A percentile compares a stretch with the other conserved stretches of the same genome.
phyloP scores from a whole-genome alignment of 345 rosid species.

The Bruguiera parviflora region DNA sequence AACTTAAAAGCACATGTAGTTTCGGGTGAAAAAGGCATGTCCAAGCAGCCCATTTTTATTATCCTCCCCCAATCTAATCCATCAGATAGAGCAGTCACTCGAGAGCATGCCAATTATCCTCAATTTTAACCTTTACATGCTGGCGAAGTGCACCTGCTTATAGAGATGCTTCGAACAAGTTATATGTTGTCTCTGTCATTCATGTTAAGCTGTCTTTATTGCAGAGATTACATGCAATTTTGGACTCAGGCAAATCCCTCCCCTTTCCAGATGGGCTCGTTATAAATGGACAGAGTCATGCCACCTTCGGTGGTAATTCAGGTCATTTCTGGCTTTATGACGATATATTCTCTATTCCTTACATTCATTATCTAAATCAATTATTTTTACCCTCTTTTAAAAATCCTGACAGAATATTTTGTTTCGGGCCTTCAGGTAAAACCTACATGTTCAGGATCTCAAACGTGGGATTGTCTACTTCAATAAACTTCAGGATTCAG shows the following conservation, averaged over 20 bases:
- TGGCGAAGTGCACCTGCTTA: too few relatives aligned
- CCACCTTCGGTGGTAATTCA: constrained; percentile 35
- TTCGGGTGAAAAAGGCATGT: too few relatives aligned
- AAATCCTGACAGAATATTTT: background rate
- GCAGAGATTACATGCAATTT: constrained; percentile 45
- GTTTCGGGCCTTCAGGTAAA: constrained; percentile 51
- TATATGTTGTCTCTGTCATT: background rate
- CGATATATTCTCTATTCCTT: background rate
- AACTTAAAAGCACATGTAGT: too few relatives aligned
- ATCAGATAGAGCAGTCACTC: too few relatives aligned
- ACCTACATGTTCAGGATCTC: constrained; percentile 83
- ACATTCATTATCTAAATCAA: background rate
- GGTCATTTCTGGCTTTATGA: constrained; percentile 13
- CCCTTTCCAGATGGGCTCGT: constrained; percentile 52
- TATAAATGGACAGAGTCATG: constrained; percentile 37
- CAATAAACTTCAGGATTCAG: constrained; percentile 83
- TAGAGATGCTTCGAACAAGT: background rate
- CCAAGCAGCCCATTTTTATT: too few relatives aligned
- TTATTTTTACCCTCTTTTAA: background rate
- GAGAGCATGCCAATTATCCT: too few relatives aligned
- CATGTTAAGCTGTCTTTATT: constrained; percentile 10
- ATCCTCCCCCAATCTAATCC: too few relatives aligned
- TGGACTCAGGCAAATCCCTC: constrained; percentile 70
- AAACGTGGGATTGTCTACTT: constrained; percentile 64
- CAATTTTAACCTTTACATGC: too few relatives aligned